These are phyloP conservation scores for Nannochloropsis oceanica DNA, from an alignment of 108 stramenopile species.

Conservation along the genomic window DNA sequence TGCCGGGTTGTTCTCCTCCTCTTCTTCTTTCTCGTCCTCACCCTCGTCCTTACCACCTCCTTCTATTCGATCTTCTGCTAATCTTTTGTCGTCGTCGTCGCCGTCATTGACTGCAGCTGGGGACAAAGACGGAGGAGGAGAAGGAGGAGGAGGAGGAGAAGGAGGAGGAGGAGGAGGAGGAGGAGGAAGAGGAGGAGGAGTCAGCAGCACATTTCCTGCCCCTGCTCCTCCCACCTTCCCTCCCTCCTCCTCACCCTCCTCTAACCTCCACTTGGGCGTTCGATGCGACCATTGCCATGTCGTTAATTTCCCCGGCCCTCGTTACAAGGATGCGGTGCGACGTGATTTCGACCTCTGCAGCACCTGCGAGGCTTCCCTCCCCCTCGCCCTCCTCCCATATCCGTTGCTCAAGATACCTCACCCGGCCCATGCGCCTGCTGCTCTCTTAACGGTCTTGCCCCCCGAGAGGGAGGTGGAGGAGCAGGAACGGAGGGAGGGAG, in stretches of 20 bases:
- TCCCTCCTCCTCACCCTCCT: no score
- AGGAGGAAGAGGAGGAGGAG: background rate
- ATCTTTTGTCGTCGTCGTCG: no score
- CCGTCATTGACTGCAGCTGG: no score
- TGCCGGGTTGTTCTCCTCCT: no score
- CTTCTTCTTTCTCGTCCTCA: no score
- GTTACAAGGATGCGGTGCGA: constrained; percentile 9
- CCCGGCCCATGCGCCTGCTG: background rate
- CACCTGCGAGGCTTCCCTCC: background rate
- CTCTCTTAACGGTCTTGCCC: background rate
- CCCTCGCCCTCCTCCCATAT: background rate
- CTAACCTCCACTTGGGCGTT: constrained; percentile 5
- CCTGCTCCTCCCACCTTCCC: background rate
- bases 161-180: background rate
- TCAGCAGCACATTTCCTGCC: background rate
- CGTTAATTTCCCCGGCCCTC: background rate
- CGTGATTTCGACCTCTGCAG: constrained; percentile 21
- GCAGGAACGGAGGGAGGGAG: background rate
- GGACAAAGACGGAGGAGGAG: background rate
- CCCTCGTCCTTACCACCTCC: no score
- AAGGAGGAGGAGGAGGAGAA: background rate
- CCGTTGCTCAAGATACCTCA: background rate
- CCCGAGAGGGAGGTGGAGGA: background rate
- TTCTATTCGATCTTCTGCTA: no score
- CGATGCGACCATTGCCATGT: constrained; percentile 14